These are phyloP conservation scores for Sicyos edulis DNA, from an alignment of 306 rosid species.

Conservation along the genomic window DNA sequence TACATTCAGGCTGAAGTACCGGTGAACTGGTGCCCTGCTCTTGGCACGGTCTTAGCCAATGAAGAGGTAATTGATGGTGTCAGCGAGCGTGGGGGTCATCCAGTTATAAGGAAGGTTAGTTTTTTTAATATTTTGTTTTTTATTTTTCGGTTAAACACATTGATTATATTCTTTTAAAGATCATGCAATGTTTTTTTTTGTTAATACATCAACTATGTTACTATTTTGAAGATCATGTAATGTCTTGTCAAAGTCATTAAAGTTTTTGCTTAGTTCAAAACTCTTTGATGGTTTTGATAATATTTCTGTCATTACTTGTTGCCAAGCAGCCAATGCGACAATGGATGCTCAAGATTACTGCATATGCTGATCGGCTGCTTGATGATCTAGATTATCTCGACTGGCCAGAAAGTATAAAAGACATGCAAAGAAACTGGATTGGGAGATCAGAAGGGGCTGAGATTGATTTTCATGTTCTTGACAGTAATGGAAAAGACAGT, in stretches of 20 bases:
- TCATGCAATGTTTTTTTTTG: neutral
- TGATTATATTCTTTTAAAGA: neutral
- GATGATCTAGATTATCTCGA: slow-evolving; percentile 87
- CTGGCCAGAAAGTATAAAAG: slow-evolving; percentile 97
- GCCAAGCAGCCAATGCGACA: slow-evolving; percentile 99
- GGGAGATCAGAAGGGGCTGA: slow-evolving; percentile 99
- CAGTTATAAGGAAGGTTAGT: slow-evolving; percentile 80
- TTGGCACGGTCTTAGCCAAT: slow-evolving; percentile 97
- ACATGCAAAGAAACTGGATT: slow-evolving; percentile 98
- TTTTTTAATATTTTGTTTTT: neutral
- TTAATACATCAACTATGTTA: neutral
- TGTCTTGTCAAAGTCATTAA: slow-evolving; percentile 13
- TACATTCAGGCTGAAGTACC: slow-evolving; percentile 89
- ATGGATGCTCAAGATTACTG: slow-evolving; percentile 99
- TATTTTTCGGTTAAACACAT: neutral
- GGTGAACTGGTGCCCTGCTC: slow-evolving; percentile 97
- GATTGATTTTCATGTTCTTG: slow-evolving; percentile 69
- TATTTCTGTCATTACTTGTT: slow-evolving; percentile 81
- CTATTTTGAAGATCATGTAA: slow-evolving; percentile 2
- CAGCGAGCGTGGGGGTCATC: slow-evolving; percentile 95
- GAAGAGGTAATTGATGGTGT: slow-evolving; percentile 98
- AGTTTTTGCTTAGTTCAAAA: slow-evolving; percentile 33
- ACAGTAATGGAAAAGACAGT: slow-evolving; percentile 56
- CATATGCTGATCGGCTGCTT: slow-evolving; percentile 94
- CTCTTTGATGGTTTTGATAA: slow-evolving; percentile 52